Base-by-base conservation (phyloP, 768 basidiomycete species). In the Pleurotus ostreatus region DNA sequence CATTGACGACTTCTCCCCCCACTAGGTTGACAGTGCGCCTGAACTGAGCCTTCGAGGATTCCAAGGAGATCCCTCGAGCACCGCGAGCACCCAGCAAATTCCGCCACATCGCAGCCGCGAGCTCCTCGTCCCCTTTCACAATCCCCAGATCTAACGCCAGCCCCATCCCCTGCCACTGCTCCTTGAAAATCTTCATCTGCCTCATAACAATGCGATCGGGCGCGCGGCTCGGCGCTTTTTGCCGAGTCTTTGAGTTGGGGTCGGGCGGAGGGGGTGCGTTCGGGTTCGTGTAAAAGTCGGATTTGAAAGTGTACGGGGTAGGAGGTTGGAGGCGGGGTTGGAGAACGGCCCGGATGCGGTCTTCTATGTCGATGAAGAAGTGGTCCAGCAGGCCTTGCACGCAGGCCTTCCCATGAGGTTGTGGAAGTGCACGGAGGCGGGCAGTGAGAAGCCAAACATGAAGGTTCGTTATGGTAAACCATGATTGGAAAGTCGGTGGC, bases 401-500 rank as follows among this genome's bases (percentile, higher is more conserved):
- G 72, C 89, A 89, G 58, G 80, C 67, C 61, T 74, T 73, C 20
- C 89, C 90, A 53, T 88, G 78, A 1, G 81, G 78, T 12, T 73
- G 65, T 2, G 87, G 93, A 9, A 98, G 82, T 0, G 90, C 84
- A 18, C 96, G 92, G 8, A 97, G 79, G 20, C 95, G 89, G 53
- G 91, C 89, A 15, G 88, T 88, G 49, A 95, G 83, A 61, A 98
- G 77, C 89, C 94, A 95, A 47, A 98, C 76, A 70, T 98, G 94
- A 25, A 98, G 78, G 61, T 95, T 94, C 25, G 92, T 92, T 49
- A 97, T 74, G 3, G 91, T 92, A 73, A 98, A 98, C 91, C 94
- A 98, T 13, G 96, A 92, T 65, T 98, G 95, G 70, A 96, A 97
- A 0, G 96, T 97, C 11, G 88, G 88, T 8, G 95, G 94, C 5